A percentile compares a stretch with the other conserved stretches of the same genome.
These are phyloP conservation scores for Curvularia hawaiiensis DNA, from an alignment of 2,329 filamentous ascomycete species.

Conservation along the genomic window DNA sequence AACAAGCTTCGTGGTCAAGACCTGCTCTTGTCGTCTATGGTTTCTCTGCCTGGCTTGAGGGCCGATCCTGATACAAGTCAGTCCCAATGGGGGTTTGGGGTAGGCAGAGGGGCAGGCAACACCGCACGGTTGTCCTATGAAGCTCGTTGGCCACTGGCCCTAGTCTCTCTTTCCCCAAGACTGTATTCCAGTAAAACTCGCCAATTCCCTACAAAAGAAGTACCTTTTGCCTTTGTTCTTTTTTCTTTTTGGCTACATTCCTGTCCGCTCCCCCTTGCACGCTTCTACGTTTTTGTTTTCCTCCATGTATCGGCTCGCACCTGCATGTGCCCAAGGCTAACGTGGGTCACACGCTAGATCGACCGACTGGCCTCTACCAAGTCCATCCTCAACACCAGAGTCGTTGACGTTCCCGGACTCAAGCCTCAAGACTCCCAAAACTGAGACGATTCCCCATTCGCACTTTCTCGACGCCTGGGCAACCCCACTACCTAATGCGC, in stretches of 20 bases:
- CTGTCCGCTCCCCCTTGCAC: constrained; percentile 10
- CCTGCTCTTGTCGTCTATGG: constrained; percentile 16
- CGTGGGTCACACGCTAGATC: constrained; percentile 45
- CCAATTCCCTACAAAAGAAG: constrained; percentile 12
- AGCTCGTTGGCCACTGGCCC: constrained; percentile 33
- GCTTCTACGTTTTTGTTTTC: constrained; percentile 13
- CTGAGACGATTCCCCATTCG: constrained; percentile 46
- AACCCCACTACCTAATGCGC: constrained; percentile 51
- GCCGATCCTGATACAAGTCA: constrained; percentile 22
- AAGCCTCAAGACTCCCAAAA: constrained; percentile 53
- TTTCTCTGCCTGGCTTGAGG: constrained; percentile 32
- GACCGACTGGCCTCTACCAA: constrained; percentile 57
- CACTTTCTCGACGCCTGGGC: constrained; percentile 58
- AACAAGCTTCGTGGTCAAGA: constrained; percentile 18
- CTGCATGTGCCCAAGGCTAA: constrained; percentile 43
- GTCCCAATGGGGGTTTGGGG: constrained; percentile 29
- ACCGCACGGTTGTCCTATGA: constrained; percentile 41
- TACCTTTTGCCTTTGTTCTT: constrained; percentile 2
- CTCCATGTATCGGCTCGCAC: constrained; percentile 13
- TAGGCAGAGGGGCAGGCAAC: constrained; percentile 45
- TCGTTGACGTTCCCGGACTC: constrained; percentile 48
- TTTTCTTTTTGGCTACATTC: constrained; percentile 2
- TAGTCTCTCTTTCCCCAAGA: constrained; percentile 25
- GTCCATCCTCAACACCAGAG: constrained; percentile 56
- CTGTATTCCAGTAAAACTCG: constrained; percentile 25